A percentile compares a stretch with the other conserved stretches of the same genome.
Conservation (phyloP, 2,329 filamentous ascomycete genomes). For the Aspergillus udagawae region DNA sequence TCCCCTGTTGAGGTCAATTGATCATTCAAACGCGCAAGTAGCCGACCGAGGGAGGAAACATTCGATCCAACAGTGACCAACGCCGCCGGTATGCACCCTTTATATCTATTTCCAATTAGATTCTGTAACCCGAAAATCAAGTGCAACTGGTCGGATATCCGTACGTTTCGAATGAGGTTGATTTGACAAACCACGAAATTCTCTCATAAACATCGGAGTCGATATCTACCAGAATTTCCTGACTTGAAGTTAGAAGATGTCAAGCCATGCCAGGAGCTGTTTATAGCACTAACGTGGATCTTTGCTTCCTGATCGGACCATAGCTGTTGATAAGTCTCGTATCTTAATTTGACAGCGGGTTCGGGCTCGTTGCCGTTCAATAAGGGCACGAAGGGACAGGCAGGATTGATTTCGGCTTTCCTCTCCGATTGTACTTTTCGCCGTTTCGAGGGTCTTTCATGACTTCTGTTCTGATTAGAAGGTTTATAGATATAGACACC, state of each 20-base stretch:
- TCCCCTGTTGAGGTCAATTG: conserved; percentile 27
- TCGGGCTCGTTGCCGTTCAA: conserved; percentile 36
- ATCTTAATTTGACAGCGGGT: conserved; percentile 31
- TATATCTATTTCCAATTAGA: conserved; percentile 26
- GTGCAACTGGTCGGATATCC: conserved; percentile 8
- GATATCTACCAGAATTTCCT: conserved; percentile 36
- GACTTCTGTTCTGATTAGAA: conserved; percentile 35
- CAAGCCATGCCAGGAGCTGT: background rate
- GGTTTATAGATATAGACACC: conserved; percentile 61
- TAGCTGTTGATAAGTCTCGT: conserved; percentile 34
- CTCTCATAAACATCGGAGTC: conserved; percentile 38
- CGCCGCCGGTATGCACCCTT: conserved; percentile 39
- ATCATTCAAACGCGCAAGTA: conserved; percentile 36
- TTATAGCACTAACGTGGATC: conserved; percentile 31
- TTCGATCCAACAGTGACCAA: conserved; percentile 43
- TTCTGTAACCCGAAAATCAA: background rate
- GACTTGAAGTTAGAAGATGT: conserved; percentile 8
- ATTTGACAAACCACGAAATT: conserved; percentile 35
- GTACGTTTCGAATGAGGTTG: conserved; percentile 34
- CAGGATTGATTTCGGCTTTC: conserved; percentile 6
- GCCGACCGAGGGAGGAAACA: conserved; percentile 37
- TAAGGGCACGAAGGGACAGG: conserved; percentile 35
- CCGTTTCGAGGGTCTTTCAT: conserved; percentile 53
- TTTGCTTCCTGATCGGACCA: conserved; percentile 38
- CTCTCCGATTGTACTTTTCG: conserved; percentile 49